Conservation (phyloP, 495 filamentous ascomycete genomes). For the Aspergillus sparsus region DNA sequence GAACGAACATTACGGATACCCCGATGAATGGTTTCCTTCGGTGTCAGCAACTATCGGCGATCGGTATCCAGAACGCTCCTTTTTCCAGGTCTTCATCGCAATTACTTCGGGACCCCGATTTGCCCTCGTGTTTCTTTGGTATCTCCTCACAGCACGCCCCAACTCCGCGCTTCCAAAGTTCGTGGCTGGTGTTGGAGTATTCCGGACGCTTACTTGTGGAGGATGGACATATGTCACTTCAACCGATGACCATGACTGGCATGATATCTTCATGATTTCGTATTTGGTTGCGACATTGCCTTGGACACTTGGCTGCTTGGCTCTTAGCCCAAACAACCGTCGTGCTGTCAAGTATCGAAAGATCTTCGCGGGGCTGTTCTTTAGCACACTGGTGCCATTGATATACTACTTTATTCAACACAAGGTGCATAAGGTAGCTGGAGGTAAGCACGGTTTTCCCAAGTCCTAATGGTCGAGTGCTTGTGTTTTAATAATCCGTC, state of each 20-base stretch:
- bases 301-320: conserved; percentile 91
- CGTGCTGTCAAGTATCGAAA: conserved; percentile 87
- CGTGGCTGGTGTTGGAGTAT: conserved; percentile 75
- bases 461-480: background rate
- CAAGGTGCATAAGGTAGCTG: conserved; percentile 91
- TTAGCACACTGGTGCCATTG: conserved; percentile 84
- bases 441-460: conserved; percentile 64
- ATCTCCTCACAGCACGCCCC: conserved; percentile 77
- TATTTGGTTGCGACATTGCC: conserved; percentile 93
- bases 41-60: conserved; percentile 99
- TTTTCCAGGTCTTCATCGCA: conserved; percentile 96
- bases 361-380: conserved; percentile 80
- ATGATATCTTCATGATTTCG: conserved; percentile 99
- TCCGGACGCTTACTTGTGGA: conserved; percentile 90
- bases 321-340: conserved; percentile 82
- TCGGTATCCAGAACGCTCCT: conserved; percentile 92
- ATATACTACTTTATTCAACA: conserved; percentile 99
- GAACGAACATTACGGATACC: conserved; percentile 96
- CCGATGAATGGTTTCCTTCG: conserved; percentile 98
- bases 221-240: conserved; percentile 99
- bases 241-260: conserved; percentile 97
- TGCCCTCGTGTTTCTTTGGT: conserved; percentile 88
- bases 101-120: conserved; percentile 95
- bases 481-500: background rate
- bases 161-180: conserved; percentile 77